Evolutionary conservation across 257 asterid species (phyloP).

Genomic region (Nicotiana benthamiana): DNA sequence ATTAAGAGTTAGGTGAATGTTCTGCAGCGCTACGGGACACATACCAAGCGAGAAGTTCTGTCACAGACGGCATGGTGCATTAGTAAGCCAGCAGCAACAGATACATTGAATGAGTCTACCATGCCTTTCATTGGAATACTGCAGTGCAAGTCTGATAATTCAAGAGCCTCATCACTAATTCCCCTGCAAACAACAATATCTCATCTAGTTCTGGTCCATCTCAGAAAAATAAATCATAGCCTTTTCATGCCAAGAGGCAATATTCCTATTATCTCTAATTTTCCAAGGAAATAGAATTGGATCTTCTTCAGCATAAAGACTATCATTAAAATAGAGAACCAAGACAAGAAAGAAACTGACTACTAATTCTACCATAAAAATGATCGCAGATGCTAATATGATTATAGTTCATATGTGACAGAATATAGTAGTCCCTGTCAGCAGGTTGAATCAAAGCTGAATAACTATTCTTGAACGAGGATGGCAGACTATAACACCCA

Average conservation of each 20-base stretch:
- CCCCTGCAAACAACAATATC: conserved; percentile 51
- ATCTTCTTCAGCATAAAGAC: neutral
- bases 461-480: conserved; percentile 1
- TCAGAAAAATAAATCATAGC: neutral
- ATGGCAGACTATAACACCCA: conserved; percentile 11
- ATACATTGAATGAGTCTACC: conserved; percentile 95
- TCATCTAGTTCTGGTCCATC: conserved; percentile 6
- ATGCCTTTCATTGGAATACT: conserved; percentile 95
- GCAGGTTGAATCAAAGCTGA: conserved; percentile 4
- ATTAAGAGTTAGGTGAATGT: neutral
- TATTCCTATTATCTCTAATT: neutral
- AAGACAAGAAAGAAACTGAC: neutral
- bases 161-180: conserved; percentile 74
- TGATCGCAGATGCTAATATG: neutral
- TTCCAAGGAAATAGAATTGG: neutral
- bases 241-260: neutral
- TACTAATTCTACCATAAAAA: neutral
- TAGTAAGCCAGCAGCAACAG: conserved; percentile 95
- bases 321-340: neutral
- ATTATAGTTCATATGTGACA: neutral
- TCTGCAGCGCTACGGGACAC: neutral
- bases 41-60: conserved; percentile 70
- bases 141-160: conserved; percentile 74
- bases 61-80: conserved; percentile 91
- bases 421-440: neutral